Percentiles rank a stretch among this genome's conserved stretches.
Conservation (phyloP, 2,329 filamentous ascomycete genomes). For the Trichoderma koningiopsis region DNA sequence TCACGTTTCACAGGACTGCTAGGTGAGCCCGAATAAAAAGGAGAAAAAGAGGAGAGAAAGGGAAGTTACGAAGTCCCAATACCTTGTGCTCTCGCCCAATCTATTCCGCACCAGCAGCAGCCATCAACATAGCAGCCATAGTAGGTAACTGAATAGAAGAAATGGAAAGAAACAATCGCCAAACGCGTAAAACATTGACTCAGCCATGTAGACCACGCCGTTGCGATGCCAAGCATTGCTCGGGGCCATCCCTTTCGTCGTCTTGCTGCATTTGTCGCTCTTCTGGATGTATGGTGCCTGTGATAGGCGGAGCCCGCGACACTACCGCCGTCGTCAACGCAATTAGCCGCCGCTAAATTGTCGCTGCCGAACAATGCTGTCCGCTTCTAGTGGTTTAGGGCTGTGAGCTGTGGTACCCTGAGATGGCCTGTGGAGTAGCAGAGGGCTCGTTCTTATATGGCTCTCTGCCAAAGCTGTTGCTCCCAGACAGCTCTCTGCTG, state of each 20-base stretch:
- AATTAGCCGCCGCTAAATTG: slow-evolving; percentile 26
- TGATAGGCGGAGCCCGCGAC: slow-evolving; percentile 23
- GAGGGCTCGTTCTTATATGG: not conserved
- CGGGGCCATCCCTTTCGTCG: slow-evolving; percentile 20
- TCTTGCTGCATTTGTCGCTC: slow-evolving; percentile 23
- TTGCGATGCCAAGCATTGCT: slow-evolving; percentile 22
- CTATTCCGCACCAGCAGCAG: not conserved
- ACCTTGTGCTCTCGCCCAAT: not conserved
- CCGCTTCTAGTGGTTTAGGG: slow-evolving; percentile 20
- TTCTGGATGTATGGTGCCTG: slow-evolving; percentile 16
- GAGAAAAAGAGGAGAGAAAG: not conserved
- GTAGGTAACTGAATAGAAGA: too few relatives aligned
- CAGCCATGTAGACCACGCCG: not conserved
- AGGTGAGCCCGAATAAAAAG: not conserved
- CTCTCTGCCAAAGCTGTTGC: not conserved
- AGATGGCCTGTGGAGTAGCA: not conserved
- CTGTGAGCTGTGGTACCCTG: slow-evolving; percentile 12
- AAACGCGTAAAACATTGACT: not conserved
- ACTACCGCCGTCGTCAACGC: slow-evolving; percentile 22
- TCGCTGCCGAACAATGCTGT: slow-evolving; percentile 20
- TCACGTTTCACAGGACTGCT: not conserved
- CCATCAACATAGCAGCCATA: not conserved
- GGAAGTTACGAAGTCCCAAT: not conserved
- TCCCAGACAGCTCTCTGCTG: not conserved
- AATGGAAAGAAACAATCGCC: not conserved